Conservation (phyloP, 2,329 filamentous ascomycete species). For the Phialocephala sp. region DNA sequence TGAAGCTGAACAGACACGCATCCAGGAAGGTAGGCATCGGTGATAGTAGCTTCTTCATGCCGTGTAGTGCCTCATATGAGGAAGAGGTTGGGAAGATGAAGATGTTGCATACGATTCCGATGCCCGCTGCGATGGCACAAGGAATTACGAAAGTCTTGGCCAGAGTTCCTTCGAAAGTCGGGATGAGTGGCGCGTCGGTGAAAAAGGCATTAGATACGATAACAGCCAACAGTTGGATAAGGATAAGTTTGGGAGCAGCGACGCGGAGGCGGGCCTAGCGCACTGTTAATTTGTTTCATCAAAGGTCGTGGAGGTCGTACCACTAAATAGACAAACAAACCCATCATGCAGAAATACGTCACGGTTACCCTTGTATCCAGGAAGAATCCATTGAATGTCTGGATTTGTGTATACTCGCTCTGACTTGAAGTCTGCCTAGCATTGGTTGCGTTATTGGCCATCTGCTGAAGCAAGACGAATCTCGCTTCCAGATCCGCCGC, state of each 20-base stretch:
- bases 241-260: neutral
- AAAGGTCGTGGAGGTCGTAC: neutral
- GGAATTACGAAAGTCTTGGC: neutral
- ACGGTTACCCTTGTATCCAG: neutral
- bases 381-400: conserved; percentile 4
- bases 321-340: neutral
- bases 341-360: neutral
- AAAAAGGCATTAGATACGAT: neutral
- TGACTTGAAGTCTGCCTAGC: neutral
- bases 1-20: neutral
- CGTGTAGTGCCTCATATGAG: neutral
- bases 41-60: neutral
- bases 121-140: neutral
- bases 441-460: neutral
- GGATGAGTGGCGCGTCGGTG: neutral
- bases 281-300: neutral
- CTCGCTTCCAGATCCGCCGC: neutral
- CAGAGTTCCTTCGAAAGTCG: neutral
- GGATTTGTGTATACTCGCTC: neutral
- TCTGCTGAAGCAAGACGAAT: neutral
- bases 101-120: neutral
- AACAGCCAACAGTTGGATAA: neutral
- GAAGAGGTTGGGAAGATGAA: neutral
- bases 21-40: neutral
- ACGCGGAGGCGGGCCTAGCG: neutral